Base-by-base conservation (phyloP, 2,329 filamentous ascomycete genomes). In the Stemphylium beticola region DNA sequence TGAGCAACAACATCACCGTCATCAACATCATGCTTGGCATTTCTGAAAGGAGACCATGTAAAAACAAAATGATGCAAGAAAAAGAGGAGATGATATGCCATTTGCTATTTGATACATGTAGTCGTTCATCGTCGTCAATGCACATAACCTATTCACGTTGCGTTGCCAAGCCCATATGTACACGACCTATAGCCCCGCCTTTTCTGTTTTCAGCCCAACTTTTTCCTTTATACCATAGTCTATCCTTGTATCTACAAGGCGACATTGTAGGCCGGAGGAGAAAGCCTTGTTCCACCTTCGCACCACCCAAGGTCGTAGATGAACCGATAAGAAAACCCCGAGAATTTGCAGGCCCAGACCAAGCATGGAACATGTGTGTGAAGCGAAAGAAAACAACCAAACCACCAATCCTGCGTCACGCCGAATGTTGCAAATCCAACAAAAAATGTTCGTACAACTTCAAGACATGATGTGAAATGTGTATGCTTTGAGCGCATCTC, bases 21-120 rank as follows among this genome's bases (percentile, higher is more conserved):
- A 24, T 24, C 6, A 29, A 10, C 26, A 11, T 29, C 8, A 29
- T 29, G 26, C 26, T 29, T 7, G 26, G 8, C 26, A 29, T 29
- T 10, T 29, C 11, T 10, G 26, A 29, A 11, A 29, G 10, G 11
- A 29, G 26, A 29, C 26, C 2, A 29, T 29, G 26, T 29, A 4
- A 29, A 2, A 29, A 9, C 26, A 29, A 10, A 29, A 2, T 29
- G 5, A 11, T 29, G 26, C 26, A 29, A 29, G 10, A 29, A 29
- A 18, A 55, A 55, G 52, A 55, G 52, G 52, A 55, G 52, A 55
- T 55, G 45, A 51, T 45, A 50, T 55, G 52, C 41, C 51, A 29
- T 29, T 55, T 55, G 52, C 34, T 51, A 51, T 51, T 55, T 37
- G 49, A 31, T 51, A 55, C 47, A 52, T 32, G 26, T 51, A 31